These are phyloP conservation scores for Aspergillus sp. DNA, from an alignment of 2,329 filamentous ascomycete species.

Conservation along the genomic window DNA sequence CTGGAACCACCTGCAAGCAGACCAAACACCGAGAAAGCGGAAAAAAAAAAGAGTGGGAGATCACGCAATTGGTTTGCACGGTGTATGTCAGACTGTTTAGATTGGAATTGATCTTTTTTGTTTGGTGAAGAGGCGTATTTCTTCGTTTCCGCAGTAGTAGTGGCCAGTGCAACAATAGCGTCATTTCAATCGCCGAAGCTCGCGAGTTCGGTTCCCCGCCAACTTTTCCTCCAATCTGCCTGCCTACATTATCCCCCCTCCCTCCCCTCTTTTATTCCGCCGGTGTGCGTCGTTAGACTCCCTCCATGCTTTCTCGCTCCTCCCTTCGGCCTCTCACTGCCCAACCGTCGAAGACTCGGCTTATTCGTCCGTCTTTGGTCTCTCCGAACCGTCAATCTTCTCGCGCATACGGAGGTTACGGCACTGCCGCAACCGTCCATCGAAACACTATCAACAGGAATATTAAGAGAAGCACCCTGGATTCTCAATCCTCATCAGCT, in stretches of 20 bases:
- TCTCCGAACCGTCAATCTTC: conserved; percentile 8
- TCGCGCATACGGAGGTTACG: conserved; percentile 12
- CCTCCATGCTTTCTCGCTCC: conserved; percentile 25
- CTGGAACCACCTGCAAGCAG: not conserved
- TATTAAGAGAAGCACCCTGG: conserved; percentile 22
- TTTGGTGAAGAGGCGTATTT: not conserved
- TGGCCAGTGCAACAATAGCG: not conserved
- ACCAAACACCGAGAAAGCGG: not conserved
- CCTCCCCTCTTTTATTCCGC: not conserved
- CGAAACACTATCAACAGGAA: not conserved
- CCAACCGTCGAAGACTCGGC: conserved; percentile 19
- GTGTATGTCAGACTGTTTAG: no score
- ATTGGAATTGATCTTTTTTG: not conserved
- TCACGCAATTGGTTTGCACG: not conserved
- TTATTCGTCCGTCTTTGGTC: conserved; percentile 5
- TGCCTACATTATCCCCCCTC: conserved; percentile 3
- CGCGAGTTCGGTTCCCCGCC: conserved; percentile 5
- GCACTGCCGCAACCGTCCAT: conserved; percentile 14
- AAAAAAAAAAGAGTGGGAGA: not conserved
- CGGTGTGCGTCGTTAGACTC: not conserved
- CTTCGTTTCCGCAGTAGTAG: not conserved
- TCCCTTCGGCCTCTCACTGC: conserved; percentile 17
- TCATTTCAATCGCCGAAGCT: conserved; percentile 1
- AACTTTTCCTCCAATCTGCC: conserved; percentile 4
- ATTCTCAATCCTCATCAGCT: conserved; percentile 16